phyloP scores from a whole-genome alignment of 495 filamentous ascomycete genomes.

The Aeminium ludgeri region DNA sequence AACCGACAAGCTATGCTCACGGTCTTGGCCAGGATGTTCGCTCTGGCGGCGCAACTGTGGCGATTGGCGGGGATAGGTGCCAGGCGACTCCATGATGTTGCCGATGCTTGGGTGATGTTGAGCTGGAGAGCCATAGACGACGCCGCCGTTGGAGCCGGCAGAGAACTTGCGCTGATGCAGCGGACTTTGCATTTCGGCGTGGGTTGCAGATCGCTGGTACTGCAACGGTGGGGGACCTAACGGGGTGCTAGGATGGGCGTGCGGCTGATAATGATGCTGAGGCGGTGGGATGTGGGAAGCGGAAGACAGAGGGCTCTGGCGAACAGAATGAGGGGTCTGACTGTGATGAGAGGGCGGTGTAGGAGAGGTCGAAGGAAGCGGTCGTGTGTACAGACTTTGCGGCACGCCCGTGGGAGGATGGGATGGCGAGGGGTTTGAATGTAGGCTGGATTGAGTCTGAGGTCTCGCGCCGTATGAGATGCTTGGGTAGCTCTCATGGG shows the following conservation, averaged over 20 bases:
- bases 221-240: slow-evolving; percentile 32
- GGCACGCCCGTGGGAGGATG: slow-evolving; percentile 34
- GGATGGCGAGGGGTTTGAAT: slow-evolving; percentile 30
- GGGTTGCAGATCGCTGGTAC: slow-evolving; percentile 30
- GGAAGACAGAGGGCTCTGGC: slow-evolving; percentile 36
- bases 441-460: slow-evolving; percentile 5
- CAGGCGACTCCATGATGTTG: slow-evolving; percentile 14
- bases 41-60: slow-evolving; percentile 9
- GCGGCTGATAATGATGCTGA: slow-evolving; percentile 30
- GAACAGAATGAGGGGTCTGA: slow-evolving; percentile 32
- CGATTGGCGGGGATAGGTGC: slow-evolving; percentile 3
- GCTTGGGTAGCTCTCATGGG: slow-evolving; percentile 28
- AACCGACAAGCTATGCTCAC: slow-evolving; percentile 16
- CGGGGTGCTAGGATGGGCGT: slow-evolving; percentile 40
- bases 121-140: slow-evolving; percentile 6
- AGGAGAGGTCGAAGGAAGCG: slow-evolving; percentile 34
- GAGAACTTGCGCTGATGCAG: slow-evolving; percentile 15
- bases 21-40: slow-evolving; percentile 11
- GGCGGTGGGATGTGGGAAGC: slow-evolving; percentile 24
- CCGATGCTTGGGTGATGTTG: slow-evolving; percentile 11
- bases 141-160: slow-evolving; percentile 7
- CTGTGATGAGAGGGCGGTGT: slow-evolving; percentile 41
- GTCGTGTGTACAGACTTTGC: slow-evolving; percentile 30
- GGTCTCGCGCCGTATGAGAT: slow-evolving; percentile 6
- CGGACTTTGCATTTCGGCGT: slow-evolving; percentile 27